Conservation (phyloP, 805 yeast species). For the Yamadazyma phyllophila region DNA sequence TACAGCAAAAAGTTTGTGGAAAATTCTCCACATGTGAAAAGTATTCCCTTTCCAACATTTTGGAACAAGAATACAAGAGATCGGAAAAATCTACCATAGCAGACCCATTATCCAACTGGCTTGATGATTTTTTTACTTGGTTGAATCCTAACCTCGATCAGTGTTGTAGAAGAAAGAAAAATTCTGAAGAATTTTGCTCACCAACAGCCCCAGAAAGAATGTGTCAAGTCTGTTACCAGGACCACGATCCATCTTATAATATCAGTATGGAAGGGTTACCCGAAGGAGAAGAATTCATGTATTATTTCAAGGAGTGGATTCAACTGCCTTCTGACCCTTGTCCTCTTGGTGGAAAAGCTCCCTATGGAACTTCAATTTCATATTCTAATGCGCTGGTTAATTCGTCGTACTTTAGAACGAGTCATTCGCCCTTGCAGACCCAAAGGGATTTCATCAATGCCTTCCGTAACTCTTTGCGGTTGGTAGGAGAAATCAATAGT, state of each 20-base stretch:
- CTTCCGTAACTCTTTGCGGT: slow-evolving; percentile 65
- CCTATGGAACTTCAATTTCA: slow-evolving; percentile 64
- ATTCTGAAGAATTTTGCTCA: slow-evolving; percentile 55
- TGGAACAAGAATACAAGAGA: slow-evolving; percentile 82
- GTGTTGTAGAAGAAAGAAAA: slow-evolving; percentile 74
- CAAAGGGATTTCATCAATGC: slow-evolving; percentile 84
- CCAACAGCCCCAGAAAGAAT: slow-evolving; percentile 65
- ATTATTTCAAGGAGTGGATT: slow-evolving; percentile 78
- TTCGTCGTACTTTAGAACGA: slow-evolving; percentile 72
- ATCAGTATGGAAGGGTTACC: slow-evolving; percentile 84
- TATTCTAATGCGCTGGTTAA: slow-evolving; percentile 41
- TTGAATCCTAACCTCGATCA: slow-evolving; percentile 81
- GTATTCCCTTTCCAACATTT: slow-evolving; percentile 71
- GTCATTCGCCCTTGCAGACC: slow-evolving; percentile 76
- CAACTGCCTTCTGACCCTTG: slow-evolving; percentile 83
- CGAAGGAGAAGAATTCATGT: slow-evolving; percentile 63
- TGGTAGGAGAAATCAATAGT: slow-evolving; percentile 54
- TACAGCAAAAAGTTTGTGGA: slow-evolving; percentile 81
- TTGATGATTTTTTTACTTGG: slow-evolving; percentile 87
- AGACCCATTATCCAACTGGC: slow-evolving; percentile 89
- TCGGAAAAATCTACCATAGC: slow-evolving; percentile 60
- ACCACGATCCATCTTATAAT: slow-evolving; percentile 60
- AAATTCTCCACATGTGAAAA: slow-evolving; percentile 81
- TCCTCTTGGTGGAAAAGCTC: slow-evolving; percentile 94
- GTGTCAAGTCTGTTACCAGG: slow-evolving; percentile 71